These are phyloP conservation scores for Fonsecaea nubica DNA, from an alignment of 2,329 filamentous ascomycete genomes.

Conservation along the genomic window DNA sequence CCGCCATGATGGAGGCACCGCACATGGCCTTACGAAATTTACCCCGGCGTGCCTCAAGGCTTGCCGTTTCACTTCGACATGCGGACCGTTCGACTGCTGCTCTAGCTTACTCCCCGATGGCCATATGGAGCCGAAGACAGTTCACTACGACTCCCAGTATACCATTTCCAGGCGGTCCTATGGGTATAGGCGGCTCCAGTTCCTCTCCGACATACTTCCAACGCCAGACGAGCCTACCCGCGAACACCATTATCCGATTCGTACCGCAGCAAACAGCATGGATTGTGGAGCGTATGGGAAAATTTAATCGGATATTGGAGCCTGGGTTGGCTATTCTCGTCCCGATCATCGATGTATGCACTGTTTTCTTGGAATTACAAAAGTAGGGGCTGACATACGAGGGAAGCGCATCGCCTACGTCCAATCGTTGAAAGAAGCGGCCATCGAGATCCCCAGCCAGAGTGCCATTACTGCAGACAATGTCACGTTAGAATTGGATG, in stretches of 20 bases:
- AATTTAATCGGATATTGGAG: slow-evolving; percentile 90
- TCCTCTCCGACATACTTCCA: slow-evolving; percentile 76
- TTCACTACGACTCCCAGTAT: slow-evolving; percentile 33
- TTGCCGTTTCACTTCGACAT: slow-evolving; percentile 19
- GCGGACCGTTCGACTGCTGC: slow-evolving; percentile 18
- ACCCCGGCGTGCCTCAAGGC: slow-evolving; percentile 18
- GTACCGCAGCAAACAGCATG: slow-evolving; percentile 99
- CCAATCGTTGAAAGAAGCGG: slow-evolving; percentile 93
- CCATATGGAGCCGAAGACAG: slow-evolving; percentile 37
- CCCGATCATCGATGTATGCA: slow-evolving; percentile 75
- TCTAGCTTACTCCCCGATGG: slow-evolving; percentile 36
- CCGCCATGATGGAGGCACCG: slow-evolving; percentile 27
- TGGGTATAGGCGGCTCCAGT: slow-evolving; percentile 44
- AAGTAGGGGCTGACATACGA: slow-evolving; percentile 12
- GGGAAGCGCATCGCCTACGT: slow-evolving; percentile 84
- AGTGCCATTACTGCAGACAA: slow-evolving; percentile 99
- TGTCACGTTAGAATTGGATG: slow-evolving; percentile 93
- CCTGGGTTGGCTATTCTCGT: slow-evolving; percentile 88
- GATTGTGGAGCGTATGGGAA: slow-evolving; percentile 99
- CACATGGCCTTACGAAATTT: slow-evolving; percentile 21
- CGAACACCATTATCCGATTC: slow-evolving; percentile 94
- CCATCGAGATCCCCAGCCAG: slow-evolving; percentile 96
- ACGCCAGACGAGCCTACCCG: slow-evolving; percentile 72
- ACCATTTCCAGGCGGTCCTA: slow-evolving; percentile 43
- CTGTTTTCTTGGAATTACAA: background rate